Base-by-base conservation (phyloP, 805 yeast species). In the Trichomonascus vanleenenianus region DNA sequence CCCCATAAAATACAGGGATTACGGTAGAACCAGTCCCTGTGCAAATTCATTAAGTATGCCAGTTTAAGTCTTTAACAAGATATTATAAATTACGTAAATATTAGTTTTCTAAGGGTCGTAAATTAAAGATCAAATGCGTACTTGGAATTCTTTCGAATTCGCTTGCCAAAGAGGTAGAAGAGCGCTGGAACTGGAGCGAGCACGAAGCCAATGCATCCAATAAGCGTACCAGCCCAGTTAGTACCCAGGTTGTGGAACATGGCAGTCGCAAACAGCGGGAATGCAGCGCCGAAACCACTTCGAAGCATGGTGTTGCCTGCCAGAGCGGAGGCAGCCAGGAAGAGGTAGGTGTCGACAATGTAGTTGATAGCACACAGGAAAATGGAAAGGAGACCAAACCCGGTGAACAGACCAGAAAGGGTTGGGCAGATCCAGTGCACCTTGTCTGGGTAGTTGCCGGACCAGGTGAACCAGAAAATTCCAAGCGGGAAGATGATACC, bases 381-480 rank as follows among this genome's bases (percentile, higher is more conserved):
- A 46, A 85, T 77, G 37, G 78, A 70, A 51, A 82, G 67, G 47
- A 83, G 65, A 33, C 91, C 94, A 51, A 74, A 76, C 10, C 88
- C 89, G 33, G 77, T 73, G 56, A 81, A 72, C 2, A 75, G 49
- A 51, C 85, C 83, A 25, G 85, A 78, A 25, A 77, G 64, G 2
- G 83, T 74, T 35, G 94, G 93, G n/a, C 76, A 85, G 56, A 79
- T 81, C 91, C 91, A 88, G 59, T 82, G 95, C 33, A 85, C 76
- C 37, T 64, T 64, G 31, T 80, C 63, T 41, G 76, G 81, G 63
- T 80, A 88, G 51, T 77, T 74, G 59, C 95, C 96, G 8, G 91
- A 70, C 96, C 96, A 88, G 47, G 85, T 77, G 62, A 88, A 72
- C 95, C 95, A 84, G 57, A 87, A 72, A 50, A 87, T 68, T 44